These are phyloP conservation scores for Podospora fimiseda DNA, from an alignment of 495 filamentous ascomycete species.

Conservation along the genomic window DNA sequence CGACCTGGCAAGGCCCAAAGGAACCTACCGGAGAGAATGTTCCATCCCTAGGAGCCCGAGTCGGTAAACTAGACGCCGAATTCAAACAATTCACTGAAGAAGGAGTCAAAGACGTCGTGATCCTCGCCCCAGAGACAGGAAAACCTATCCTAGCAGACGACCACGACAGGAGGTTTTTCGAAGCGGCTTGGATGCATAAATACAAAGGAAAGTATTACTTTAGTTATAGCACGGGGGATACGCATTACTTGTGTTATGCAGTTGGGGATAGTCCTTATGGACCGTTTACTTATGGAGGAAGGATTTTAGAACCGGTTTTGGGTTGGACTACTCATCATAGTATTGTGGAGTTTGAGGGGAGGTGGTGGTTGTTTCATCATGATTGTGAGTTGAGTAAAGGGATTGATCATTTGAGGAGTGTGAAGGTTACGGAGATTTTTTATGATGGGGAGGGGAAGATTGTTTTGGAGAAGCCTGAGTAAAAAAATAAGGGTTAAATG, in stretches of 20 bases:
- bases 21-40: constrained; percentile 48
- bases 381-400: constrained; percentile 58
- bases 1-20: constrained; percentile 39
- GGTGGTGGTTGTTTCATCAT: constrained; percentile 70
- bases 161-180: constrained; percentile 70
- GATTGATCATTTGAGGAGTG: constrained; percentile 58
- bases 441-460: constrained; percentile 62
- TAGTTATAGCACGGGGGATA: constrained; percentile 68
- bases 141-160: constrained; percentile 54
- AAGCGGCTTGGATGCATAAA: constrained; percentile 69
- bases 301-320: constrained; percentile 65
- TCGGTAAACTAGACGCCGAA: constrained; percentile 54
- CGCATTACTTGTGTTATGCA: constrained; percentile 64
- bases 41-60: constrained; percentile 50
- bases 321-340: constrained; percentile 78
- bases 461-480: constrained; percentile 30
- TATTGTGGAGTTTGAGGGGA: constrained; percentile 62
- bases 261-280: constrained; percentile 54
- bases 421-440: constrained; percentile 66
- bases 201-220: constrained; percentile 65
- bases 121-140: constrained; percentile 53
- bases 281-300: constrained; percentile 62
- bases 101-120: constrained; percentile 43
- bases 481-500: too few species aligned
- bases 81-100: constrained; percentile 52